Evolutionary conservation across 1,139 yeast species (phyloP), one percentile per base, ranked within the genome.

Genomic region (Scheffersomyces parashehatae): DNA sequence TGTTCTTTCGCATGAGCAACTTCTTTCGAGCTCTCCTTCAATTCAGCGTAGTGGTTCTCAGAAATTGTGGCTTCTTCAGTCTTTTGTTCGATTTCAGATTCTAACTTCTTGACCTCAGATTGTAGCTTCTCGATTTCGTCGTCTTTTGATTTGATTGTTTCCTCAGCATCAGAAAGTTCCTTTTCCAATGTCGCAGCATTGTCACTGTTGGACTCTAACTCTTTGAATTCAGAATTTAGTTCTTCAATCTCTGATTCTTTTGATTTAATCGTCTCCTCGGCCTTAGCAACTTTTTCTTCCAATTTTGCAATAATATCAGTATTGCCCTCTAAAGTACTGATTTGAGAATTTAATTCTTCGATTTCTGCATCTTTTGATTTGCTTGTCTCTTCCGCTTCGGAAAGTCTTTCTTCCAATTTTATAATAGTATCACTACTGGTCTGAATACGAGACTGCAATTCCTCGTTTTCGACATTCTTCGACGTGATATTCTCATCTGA

Each of bases 311-410:
- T 15, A 20, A 24, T 10, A 16, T 26, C 36, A 44, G 40, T n/a
- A 32, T 30, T 0, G 30, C 40, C 8, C 42, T 35, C 24, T 41
- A 42, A 24, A 24, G 37, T n/a, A 34, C 38, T 13, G 36, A 36
- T 12, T 9, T 41, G 29, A 33, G 42, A 13, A 13, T 13, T 13
- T 13, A 13, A 13, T 13, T 13, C 39, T 3, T 36, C 26, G 49
- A 45, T 10, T 26, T 16, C n/a, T 42, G 41, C n/a, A 45, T 37
- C 37, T 41, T 41, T 14, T 40, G 38, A 26, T 48, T 45, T 36
- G 46, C 36, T 33, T 46, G 8, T 20, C 26, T 20, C 26, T 2
- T 20, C 26, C 5, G 26, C 26, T 6, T 20, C 26, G 26, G 26
- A 20, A 5, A 6, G 8, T 6, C 7, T 20, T 20, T 8, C 26